Conservation (phyloP, 2,329 filamentous ascomycete species). For the Colletotrichum melonis region DNA sequence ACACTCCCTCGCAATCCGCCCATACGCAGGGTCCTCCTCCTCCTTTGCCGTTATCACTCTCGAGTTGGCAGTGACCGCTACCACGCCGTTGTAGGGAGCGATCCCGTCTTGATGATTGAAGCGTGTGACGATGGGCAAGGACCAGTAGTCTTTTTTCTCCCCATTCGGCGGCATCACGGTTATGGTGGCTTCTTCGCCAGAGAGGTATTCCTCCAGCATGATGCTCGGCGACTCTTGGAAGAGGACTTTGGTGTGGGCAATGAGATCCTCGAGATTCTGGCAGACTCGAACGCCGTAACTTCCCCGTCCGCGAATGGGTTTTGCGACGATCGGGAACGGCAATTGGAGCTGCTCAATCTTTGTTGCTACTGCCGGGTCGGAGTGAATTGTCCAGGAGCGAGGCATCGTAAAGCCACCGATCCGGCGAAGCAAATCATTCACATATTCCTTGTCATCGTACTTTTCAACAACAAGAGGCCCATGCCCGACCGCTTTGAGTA, state of each 20-base stretch:
- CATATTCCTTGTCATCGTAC: slow-evolving; percentile 62
- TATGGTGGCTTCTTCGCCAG: slow-evolving; percentile 60
- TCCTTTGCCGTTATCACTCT: slow-evolving; percentile 48
- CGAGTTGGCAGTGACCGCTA: slow-evolving; percentile 61
- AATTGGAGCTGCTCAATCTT: background rate
- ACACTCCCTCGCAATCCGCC: slow-evolving; percentile 49
- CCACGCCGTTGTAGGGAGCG: slow-evolving; percentile 60
- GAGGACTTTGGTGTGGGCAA: slow-evolving; percentile 47
- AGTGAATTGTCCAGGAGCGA: slow-evolving; percentile 46
- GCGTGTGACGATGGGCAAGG: slow-evolving; percentile 56
- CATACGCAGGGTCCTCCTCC: slow-evolving; percentile 45
- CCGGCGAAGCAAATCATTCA: slow-evolving; percentile 55
- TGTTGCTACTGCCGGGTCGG: background rate
- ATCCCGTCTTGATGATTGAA: slow-evolving; percentile 60
- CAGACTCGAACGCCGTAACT: slow-evolving; percentile 63
- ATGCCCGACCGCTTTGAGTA: slow-evolving; percentile 56
- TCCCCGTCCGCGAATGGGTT: slow-evolving; percentile 60
- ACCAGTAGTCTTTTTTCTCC: slow-evolving; percentile 40
- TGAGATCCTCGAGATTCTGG: slow-evolving; percentile 42
- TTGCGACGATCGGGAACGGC: slow-evolving; percentile 54
- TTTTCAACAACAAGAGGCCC: slow-evolving; percentile 57
- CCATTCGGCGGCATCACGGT: slow-evolving; percentile 61
- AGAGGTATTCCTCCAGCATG: slow-evolving; percentile 60
- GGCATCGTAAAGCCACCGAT: slow-evolving; percentile 53
- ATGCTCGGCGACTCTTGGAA: slow-evolving; percentile 49